Conservation (phyloP, 495 filamentous ascomycete genomes). For the Lasiosphaeris hirsuta region DNA sequence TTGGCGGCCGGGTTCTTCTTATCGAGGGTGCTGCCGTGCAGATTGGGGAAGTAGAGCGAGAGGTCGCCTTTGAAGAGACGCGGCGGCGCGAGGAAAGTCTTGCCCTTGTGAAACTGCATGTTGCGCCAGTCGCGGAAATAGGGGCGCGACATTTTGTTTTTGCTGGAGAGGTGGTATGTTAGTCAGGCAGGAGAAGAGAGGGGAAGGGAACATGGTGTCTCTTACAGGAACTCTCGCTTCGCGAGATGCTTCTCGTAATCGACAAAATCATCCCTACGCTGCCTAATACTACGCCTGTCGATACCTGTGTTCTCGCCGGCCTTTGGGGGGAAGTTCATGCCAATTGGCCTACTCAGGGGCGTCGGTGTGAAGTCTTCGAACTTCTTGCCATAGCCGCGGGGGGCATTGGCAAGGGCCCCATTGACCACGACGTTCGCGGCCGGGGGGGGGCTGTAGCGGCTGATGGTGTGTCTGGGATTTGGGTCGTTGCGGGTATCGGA, state of each 20-base stretch:
- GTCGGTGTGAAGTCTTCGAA: slow-evolving; percentile 62
- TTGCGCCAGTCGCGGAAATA: slow-evolving; percentile 94
- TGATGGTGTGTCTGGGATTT: neutral
- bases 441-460: neutral
- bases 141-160: slow-evolving; percentile 63
- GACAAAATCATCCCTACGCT: slow-evolving; percentile 77
- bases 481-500: neutral
- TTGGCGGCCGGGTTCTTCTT: slow-evolving; percentile 29
- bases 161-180: slow-evolving; percentile 29
- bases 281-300: slow-evolving; percentile 59
- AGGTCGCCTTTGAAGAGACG: slow-evolving; percentile 69
- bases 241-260: slow-evolving; percentile 79
- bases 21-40: slow-evolving; percentile 71
- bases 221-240: slow-evolving; percentile 68
- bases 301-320: slow-evolving; percentile 77
- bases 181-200: neutral
- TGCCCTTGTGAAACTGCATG: slow-evolving; percentile 76
- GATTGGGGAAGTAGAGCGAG: slow-evolving; percentile 90
- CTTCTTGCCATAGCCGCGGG: slow-evolving; percentile 52
- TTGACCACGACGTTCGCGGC: slow-evolving; percentile 7
- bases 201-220: neutral
- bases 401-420: slow-evolving; percentile 47
- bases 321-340: slow-evolving; percentile 65
- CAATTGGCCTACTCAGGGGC: slow-evolving; percentile 74
- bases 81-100: slow-evolving; percentile 78